Conservation (phyloP, 2,329 filamentous ascomycete genomes). For the Endothia cerciana region DNA sequence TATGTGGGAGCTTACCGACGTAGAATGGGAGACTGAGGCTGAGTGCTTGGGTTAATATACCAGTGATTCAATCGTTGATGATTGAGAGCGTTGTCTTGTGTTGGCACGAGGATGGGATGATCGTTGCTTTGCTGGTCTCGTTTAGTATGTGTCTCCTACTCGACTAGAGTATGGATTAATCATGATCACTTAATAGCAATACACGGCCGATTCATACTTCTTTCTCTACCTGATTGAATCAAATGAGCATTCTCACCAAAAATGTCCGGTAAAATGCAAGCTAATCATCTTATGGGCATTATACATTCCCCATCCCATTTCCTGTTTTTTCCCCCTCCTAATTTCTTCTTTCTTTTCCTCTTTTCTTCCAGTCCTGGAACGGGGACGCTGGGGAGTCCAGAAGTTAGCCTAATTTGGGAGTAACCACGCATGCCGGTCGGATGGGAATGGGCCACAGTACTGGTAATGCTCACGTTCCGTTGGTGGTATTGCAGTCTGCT, state of each 20-base stretch:
- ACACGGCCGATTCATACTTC: not conserved
- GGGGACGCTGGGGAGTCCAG: too few species aligned
- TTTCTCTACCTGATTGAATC: not conserved
- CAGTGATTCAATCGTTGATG: conserved; percentile 26
- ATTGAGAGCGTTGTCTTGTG: not conserved
- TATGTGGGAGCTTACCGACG: not conserved
- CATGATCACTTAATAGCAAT: not conserved
- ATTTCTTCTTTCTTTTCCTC: too few species aligned
- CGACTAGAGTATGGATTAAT: not conserved
- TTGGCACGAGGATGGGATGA: not conserved
- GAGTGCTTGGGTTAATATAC: conserved; percentile 6
- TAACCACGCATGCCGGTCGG: not conserved
- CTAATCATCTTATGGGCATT: too few species aligned
- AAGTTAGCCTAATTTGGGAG: too few species aligned
- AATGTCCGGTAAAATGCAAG: too few species aligned
- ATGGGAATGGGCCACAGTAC: not conserved
- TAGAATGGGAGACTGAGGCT: not conserved
- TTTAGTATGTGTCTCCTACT: not conserved
- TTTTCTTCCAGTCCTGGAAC: too few species aligned
- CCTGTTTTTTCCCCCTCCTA: too few species aligned
- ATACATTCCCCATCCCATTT: too few species aligned
- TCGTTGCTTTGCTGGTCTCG: not conserved
- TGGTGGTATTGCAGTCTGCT: not conserved
- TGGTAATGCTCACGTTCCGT: not conserved
- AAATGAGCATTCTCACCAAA: too few species aligned